Conservation (phyloP, 1,139 yeast genomes). For the Yamadazyma aaseri region DNA sequence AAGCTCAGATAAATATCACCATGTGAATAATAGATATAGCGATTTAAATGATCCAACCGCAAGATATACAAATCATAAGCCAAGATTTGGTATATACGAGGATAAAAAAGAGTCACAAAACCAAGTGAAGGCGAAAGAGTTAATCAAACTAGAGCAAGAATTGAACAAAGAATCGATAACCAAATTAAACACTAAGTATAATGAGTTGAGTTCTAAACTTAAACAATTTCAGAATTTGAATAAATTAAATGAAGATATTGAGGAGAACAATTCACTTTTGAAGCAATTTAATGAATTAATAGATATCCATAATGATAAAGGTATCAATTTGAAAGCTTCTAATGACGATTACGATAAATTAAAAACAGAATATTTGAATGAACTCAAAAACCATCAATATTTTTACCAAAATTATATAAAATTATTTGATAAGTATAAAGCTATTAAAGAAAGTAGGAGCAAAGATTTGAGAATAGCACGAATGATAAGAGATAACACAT, state of each 20-base stretch:
- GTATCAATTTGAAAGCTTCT: neutral
- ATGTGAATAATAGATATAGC: too few species aligned
- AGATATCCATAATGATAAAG: conserved; percentile 18
- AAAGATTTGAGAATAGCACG: conserved; percentile 17
- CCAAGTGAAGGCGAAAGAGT: conserved; percentile 8
- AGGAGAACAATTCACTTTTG: conserved; percentile 23
- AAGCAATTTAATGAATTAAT: conserved; percentile 21
- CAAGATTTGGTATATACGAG: neutral
- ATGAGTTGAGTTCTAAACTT: conserved; percentile 8
- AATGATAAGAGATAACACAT: conserved; percentile 22
- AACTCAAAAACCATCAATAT: conserved; percentile 27
- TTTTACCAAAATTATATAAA: conserved; percentile 39
- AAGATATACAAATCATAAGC: neutral
- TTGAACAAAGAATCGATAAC: conserved; percentile 15
- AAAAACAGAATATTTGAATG: conserved; percentile 31
- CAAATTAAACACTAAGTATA: conserved; percentile 9
- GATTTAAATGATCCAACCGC: neutral
- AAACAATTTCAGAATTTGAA: conserved; percentile 12
- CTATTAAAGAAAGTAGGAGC: conserved; percentile 8
- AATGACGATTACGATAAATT: conserved; percentile 24
- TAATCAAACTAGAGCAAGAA: conserved; percentile 17
- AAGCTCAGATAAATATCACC: too few species aligned
- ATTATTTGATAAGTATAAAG: conserved; percentile 40
- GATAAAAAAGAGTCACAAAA: neutral
- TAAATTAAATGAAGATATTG: conserved; percentile 15